These are phyloP conservation scores for Vitis labrusca DNA, from an alignment of 164 flowering plant genomes.

Conservation along the genomic window DNA sequence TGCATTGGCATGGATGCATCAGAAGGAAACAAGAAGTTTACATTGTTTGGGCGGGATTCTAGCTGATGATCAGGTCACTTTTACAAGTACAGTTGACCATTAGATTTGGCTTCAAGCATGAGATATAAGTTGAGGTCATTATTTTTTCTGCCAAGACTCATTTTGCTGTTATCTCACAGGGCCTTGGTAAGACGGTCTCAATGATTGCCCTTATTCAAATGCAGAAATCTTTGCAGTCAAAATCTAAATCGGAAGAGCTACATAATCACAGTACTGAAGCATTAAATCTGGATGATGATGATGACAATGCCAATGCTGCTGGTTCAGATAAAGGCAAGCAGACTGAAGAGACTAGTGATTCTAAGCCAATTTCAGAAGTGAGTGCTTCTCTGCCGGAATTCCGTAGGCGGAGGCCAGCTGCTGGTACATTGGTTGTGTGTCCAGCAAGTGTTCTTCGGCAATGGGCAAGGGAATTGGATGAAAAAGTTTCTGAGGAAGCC, in stretches of 20 bases:
- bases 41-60: slow-evolving; percentile 91
- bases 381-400: slow-evolving; percentile 34
- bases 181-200: slow-evolving; percentile 96
- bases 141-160: slow-evolving; percentile 7
- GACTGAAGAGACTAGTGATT: slow-evolving; percentile 32
- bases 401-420: slow-evolving; percentile 61
- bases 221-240: slow-evolving; percentile 51
- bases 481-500: slow-evolving; percentile 67
- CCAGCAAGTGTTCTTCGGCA: slow-evolving; percentile 97
- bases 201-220: slow-evolving; percentile 83
- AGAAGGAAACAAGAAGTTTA: slow-evolving; percentile 68
- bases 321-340: slow-evolving; percentile 33
- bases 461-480: slow-evolving; percentile 91
- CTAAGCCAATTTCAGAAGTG: slow-evolving; percentile 30
- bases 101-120: slow-evolving; percentile 7
- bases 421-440: slow-evolving; percentile 94
- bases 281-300: slow-evolving; percentile 87
- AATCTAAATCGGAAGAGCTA: slow-evolving; percentile 34
- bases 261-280: slow-evolving; percentile 53
- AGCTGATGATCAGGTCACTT: slow-evolving; percentile 94
- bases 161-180: slow-evolving; percentile 52
- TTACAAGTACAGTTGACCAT: slow-evolving; percentile 4
- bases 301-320: slow-evolving; percentile 25
- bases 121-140: slow-evolving; percentile 5
- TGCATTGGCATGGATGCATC: slow-evolving; percentile 95